Percentiles rank a stretch among this genome's conserved stretches.
Evolutionary conservation across 306 rosid species (phyloP).

Genomic region (Trifolium dubium): DNA sequence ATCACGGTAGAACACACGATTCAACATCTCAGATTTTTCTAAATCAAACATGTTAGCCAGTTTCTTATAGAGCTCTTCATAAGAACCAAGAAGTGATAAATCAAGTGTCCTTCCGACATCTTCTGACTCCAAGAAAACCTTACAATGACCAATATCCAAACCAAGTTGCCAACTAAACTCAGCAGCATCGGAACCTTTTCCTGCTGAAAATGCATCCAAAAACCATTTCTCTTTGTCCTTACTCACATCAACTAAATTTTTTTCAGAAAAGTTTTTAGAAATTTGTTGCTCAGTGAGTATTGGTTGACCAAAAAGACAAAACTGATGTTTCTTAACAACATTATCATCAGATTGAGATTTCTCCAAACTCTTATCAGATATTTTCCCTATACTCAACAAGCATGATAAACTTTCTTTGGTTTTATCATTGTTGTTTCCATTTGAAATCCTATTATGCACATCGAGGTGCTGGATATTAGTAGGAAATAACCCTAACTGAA

Average conservation of each 20-base stretch:
- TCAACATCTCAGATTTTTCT: constrained; percentile 63
- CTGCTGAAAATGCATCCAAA: constrained; percentile 49
- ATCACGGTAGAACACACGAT: constrained; percentile 75
- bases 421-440: constrained; percentile 43
- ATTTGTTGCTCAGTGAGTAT: constrained; percentile 93
- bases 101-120: constrained; percentile 88
- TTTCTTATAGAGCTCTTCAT: constrained; percentile 73
- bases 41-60: constrained; percentile 83
- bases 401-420: constrained; percentile 68
- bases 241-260: constrained; percentile 42
- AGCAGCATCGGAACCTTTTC: constrained; percentile 50
- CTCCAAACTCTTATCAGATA: constrained; percentile 64
- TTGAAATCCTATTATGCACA: constrained; percentile 53
- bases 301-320: constrained; percentile 92
- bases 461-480: constrained; percentile 56
- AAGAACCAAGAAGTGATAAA: constrained; percentile 68
- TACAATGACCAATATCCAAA: constrained; percentile 81
- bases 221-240: constrained; percentile 56
- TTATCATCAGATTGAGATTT: constrained; percentile 64
- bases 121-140: constrained; percentile 91
- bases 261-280: constrained; percentile 56
- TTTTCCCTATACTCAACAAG: constrained; percentile 68
- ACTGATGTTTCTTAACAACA: constrained; percentile 70
- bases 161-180: constrained; percentile 71
- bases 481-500: constrained; percentile 75